Base-by-base conservation (phyloP, 1,284 basidiomycete species). In the Flammula alnicola region DNA sequence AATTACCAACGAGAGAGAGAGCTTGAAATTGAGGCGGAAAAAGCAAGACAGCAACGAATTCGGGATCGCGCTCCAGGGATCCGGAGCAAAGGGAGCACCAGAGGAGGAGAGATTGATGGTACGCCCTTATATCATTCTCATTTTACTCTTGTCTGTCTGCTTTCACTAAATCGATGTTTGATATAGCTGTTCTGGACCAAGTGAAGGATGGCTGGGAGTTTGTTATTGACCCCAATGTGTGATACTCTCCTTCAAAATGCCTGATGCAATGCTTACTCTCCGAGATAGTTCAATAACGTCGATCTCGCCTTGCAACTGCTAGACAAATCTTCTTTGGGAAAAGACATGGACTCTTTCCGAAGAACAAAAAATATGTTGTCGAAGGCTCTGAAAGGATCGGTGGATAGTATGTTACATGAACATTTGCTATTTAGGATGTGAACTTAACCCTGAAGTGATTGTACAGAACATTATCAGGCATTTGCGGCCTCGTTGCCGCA, bases 131-230 rank as follows among this genome's bases (percentile, higher is more conserved):
- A n/a, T n/a, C n/a, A n/a, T n/a, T 37, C 22, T 36, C 47, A 17
- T 42, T 35, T 40, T 47, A n/a, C 41, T 47, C 19, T 40, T 14
- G 19, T 44, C 22, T 8, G 17, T 49, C 19, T 17, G 14, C 14
- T 37, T 23, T 9, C 9, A 26, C 37, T 52, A 14, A 43, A 38
- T 14, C 14, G 8, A 22, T 36, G 9, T 26, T 35, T 26, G 19
- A 27, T 44, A 27, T 58, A 94, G 92, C 86, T 51, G 83, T 97
- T 3, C 71, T 98, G 55, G 84, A 90, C 54, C 83, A 90, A 65
- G 91, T 98, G 54, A 84, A 83, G 61, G 86, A 89, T 57, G 92
- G 92, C 51, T 98, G 94, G 93, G 90, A 91, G 53, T 88, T 92
- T 61, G 84, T 95, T 37, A 83, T 91, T 51, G 84, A 93, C 56